Evolutionary conservation across 1,284 basidiomycete genomes (phyloP), one percentile per base, ranked within the genome.

Genomic region (Phellopilus nigrolimitatus): DNA sequence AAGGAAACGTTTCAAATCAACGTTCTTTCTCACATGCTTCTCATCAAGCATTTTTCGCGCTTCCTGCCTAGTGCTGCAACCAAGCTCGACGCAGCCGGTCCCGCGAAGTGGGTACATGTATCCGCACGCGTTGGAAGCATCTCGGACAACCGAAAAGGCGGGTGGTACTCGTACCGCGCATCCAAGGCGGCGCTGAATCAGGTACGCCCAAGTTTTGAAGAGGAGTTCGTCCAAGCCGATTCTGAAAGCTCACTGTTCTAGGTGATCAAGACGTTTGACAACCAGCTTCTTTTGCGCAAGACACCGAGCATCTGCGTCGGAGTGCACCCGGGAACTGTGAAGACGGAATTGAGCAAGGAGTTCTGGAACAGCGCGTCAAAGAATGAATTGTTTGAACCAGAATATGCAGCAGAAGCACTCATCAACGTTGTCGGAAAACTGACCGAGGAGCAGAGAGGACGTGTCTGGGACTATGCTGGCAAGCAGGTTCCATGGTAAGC

Each of bases 151-250:
- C 64, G 66, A 28, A 71, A 71, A 43, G 82, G 82, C 5, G 82
- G 79, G 25, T 88, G 85, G 85, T 88, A 84, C 64, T 82, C 79
- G 22, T 88, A 88, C 63, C 75, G 85, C 38, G 72, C 83, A 50
- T 85, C 83, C 49, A 89, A 89, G 64, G 80, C 85, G 0, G 85
- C 86, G 38, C 71, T 88, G 53, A 88, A 89, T 62, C 84, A 88
- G 64, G n/a, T n/a, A n/a, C n/a, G n/a, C n/a, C n/a, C n/a, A n/a
- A n/a, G n/a, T n/a, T n/a, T n/a, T n/a, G n/a, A n/a, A n/a, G n/a
- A n/a, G n/a, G n/a, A n/a, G n/a, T n/a, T n/a, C n/a, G n/a, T n/a
- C n/a, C n/a, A n/a, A n/a, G n/a, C n/a, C n/a, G n/a, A n/a, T n/a
- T n/a, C n/a, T n/a, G n/a, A n/a, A n/a, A n/a, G n/a, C n/a, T n/a